These are phyloP conservation scores for Diaporthe nobilis DNA, from an alignment of 2,329 filamentous ascomycete genomes.

Conservation along the genomic window DNA sequence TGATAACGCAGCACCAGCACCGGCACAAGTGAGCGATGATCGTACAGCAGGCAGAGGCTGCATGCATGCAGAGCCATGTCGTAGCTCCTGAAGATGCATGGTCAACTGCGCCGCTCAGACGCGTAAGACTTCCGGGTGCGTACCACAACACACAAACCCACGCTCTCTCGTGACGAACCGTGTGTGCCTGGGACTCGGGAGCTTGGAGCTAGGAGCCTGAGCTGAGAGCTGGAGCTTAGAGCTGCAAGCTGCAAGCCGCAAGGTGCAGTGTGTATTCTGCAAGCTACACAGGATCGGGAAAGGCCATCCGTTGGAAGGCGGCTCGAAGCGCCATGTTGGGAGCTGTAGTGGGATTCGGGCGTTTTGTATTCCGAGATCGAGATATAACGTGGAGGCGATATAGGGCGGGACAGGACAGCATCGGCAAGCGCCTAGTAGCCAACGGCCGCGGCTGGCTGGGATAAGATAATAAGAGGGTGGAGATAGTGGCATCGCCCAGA, in stretches of 20 bases:
- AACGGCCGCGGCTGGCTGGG: neutral
- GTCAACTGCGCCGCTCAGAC: slow-evolving; percentile 15
- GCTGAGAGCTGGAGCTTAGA: slow-evolving; percentile 15
- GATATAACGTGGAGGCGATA: slow-evolving; percentile 22
- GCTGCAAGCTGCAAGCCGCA: slow-evolving; percentile 1
- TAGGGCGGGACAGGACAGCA: neutral
- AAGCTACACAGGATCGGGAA: slow-evolving; percentile 11
- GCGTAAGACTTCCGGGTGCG: neutral
- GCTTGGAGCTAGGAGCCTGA: neutral
- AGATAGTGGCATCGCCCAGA: slow-evolving; percentile 4
- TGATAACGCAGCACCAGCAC: neutral
- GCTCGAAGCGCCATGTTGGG: slow-evolving; percentile 18
- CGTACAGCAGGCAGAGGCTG: neutral
- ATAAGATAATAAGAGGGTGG: slow-evolving; percentile 4
- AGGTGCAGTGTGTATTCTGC: neutral
- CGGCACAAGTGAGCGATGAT: neutral
- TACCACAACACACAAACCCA: neutral
- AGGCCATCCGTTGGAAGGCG: slow-evolving; percentile 14
- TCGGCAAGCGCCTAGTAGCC: neutral
- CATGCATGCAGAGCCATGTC: slow-evolving; percentile 14
- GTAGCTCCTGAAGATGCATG: slow-evolving; percentile 20
- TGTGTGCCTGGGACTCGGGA: neutral
- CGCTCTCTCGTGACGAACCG: neutral
- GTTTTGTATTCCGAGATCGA: slow-evolving; percentile 26
- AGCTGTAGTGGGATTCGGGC: slow-evolving; percentile 18